phyloP scores from a whole-genome alignment of 129 eudicot species.

The Pulicaria dysenterica region DNA sequence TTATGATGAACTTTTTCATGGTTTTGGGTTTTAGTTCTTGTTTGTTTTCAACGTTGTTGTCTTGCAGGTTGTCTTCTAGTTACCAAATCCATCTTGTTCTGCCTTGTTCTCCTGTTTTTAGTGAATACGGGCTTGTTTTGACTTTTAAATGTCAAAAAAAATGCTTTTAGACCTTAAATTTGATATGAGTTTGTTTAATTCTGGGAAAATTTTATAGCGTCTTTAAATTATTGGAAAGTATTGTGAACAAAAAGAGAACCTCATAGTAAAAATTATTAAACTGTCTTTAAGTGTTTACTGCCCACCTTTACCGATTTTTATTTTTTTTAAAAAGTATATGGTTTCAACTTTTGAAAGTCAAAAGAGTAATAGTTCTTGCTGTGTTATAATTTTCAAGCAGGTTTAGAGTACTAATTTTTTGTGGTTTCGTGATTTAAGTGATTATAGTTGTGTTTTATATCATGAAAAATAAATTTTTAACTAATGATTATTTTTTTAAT shows the following conservation, averaged over 20 bases:
- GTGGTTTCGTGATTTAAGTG: conserved; percentile 4
- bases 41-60: conserved; percentile 29
- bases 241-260: background rate
- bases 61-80: conserved; percentile 33
- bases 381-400: background rate
- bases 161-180: conserved; percentile 21
- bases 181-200: conserved; percentile 16
- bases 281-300: background rate
- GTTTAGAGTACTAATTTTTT: conserved; percentile 1
- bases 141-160: conserved; percentile 29
- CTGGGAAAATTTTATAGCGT: conserved; percentile 17
- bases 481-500: background rate
- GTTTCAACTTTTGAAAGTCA: conserved; percentile 28
- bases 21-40: conserved; percentile 31
- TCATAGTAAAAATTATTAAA: background rate
- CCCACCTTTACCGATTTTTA: background rate
- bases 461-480: background rate
- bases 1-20: conserved; percentile 31
- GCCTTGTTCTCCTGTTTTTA: conserved; percentile 20
- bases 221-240: background rate
- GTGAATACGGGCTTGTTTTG: conserved; percentile 28
- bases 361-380: conserved; percentile 1
- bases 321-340: conserved; percentile 6
- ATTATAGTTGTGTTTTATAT: conserved; percentile 3
- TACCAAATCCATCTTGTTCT: conserved; percentile 27